phyloP scores from a whole-genome alignment of 2,329 filamentous ascomycete species.

The Didymella exigua region DNA sequence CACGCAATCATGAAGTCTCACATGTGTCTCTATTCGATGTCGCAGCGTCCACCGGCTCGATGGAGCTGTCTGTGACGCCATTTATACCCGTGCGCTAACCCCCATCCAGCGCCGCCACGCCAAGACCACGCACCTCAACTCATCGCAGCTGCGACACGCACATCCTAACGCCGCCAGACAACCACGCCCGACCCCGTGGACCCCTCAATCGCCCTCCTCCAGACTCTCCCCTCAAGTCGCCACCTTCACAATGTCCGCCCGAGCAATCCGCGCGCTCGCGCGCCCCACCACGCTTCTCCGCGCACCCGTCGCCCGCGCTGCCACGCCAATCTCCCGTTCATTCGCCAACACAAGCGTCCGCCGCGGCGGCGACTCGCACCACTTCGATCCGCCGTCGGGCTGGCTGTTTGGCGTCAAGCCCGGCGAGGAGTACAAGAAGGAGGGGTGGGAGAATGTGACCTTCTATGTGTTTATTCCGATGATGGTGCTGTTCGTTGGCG shows the following conservation, averaged over 20 bases:
- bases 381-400: slow-evolving; percentile 87
- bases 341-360: not conserved
- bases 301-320: slow-evolving; percentile 5
- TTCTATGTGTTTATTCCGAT: slow-evolving; percentile 80
- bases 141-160: not conserved
- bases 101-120: slow-evolving; percentile 16
- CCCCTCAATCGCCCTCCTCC: not conserved
- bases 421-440: slow-evolving; percentile 91
- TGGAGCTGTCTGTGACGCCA: slow-evolving; percentile 17
- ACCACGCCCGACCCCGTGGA: slow-evolving; percentile 5
- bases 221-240: slow-evolving; percentile 4
- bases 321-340: slow-evolving; percentile 24
- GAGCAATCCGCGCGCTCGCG: slow-evolving; percentile 28
- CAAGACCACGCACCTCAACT: slow-evolving; percentile 17
- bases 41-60: not conserved
- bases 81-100: slow-evolving; percentile 17
- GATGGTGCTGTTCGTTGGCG: slow-evolving; percentile 12
- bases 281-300: slow-evolving; percentile 10
- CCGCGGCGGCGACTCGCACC: slow-evolving; percentile 63
- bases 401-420: slow-evolving; percentile 96
- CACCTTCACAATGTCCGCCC: slow-evolving; percentile 33
- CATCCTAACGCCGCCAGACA: not conserved
- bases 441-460: slow-evolving; percentile 92
- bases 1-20: not conserved
- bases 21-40: not conserved